A percentile compares a stretch with the other conserved stretches of the same genome.
These are phyloP conservation scores for Fusarium buxicola DNA, from an alignment of 2,329 filamentous ascomycete species.

Conservation along the genomic window DNA sequence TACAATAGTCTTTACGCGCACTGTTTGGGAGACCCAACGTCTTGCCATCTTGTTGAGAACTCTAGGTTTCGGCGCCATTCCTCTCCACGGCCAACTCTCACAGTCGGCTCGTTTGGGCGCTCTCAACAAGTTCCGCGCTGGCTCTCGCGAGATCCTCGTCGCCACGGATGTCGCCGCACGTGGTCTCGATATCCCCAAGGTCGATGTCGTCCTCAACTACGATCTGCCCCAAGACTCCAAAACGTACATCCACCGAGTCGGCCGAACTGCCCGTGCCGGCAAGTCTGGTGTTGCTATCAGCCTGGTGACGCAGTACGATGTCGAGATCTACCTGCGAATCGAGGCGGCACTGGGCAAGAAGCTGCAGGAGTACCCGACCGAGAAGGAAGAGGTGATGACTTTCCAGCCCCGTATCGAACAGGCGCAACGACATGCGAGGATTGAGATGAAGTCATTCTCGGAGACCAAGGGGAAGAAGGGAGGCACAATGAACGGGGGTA, in stretches of 20 bases:
- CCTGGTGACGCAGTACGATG: conserved; percentile 88
- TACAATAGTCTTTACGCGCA: conserved; percentile 90
- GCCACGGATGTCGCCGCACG: conserved; percentile 94
- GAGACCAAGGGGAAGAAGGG: conserved; percentile 74
- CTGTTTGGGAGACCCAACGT: conserved; percentile 90
- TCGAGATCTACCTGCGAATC: conserved; percentile 83
- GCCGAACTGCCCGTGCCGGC: conserved; percentile 87
- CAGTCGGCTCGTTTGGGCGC: conserved; percentile 89
- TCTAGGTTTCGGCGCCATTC: conserved; percentile 90
- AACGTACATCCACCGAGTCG: conserved; percentile 91
- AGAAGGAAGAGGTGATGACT: conserved; percentile 87
- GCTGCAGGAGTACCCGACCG: conserved; percentile 73
- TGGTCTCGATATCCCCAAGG: conserved; percentile 92
- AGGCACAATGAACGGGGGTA: conserved; percentile 48
- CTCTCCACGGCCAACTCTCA: conserved; percentile 90
- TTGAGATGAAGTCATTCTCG: conserved; percentile 83
- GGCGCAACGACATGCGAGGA: conserved; percentile 82
- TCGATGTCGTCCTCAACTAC: conserved; percentile 88
- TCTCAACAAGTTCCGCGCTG: conserved; percentile 87
- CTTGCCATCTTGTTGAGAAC: conserved; percentile 84
- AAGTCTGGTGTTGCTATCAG: conserved; percentile 85
- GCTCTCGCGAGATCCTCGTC: conserved; percentile 85
- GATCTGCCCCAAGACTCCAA: conserved; percentile 88
- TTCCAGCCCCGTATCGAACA: conserved; percentile 83
- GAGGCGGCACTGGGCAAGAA: conserved; percentile 85